Evolutionary conservation across 257 asterid genomes (phyloP), one percentile per base, ranked within the genome.

Genomic region (Jacaranda copaia): DNA sequence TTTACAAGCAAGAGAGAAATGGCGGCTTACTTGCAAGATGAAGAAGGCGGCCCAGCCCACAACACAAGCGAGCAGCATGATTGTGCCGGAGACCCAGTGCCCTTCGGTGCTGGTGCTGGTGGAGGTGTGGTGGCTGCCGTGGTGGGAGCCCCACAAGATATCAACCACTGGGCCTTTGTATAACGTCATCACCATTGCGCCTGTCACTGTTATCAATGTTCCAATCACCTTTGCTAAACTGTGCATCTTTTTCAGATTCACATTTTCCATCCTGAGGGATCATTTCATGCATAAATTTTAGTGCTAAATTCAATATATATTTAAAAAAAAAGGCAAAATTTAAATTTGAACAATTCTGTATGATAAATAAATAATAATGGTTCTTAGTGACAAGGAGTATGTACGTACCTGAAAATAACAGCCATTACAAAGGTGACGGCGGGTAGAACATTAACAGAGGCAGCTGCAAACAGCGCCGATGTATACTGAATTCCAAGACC

Each of bases 361-460:
- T 25, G 2, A 25, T 25, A 25, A 25, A 25, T 25, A 25, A 25
- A 25, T 25, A 25, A 25, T 25, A 25, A 25, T 25, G 1, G 1
- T 25, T 25, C 2, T 25, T 25, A 25, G 1, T 0, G n/a, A 13
- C 1, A 19, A 11, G 6, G 45, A 40, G 11, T 38, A 10, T 56
- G 16, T 39, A 9, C 4, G 2, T 73, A 95, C 99, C 99, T 93
- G 96, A 93, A 93, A 63, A 89, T 61, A 59, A 95, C 74, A 0
- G 99, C 99, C 90, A 95, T 67, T 3, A 93, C 73, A 82, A 95
- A 95, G 77, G 99, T 95, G 74, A 93, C 63, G 75, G 99, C 99
- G 0, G 99, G 99, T 25, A 95, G 96, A 66, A 93, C 80, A 76
- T 95, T 95, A 14, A 87, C 91, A 18, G 85, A 81, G n/a, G 97